Evolutionary conservation across 805 yeast genomes (phyloP), one percentile per base, ranked within the genome.

Genomic region (Hemisphaericaspora nanyangensis): DNA sequence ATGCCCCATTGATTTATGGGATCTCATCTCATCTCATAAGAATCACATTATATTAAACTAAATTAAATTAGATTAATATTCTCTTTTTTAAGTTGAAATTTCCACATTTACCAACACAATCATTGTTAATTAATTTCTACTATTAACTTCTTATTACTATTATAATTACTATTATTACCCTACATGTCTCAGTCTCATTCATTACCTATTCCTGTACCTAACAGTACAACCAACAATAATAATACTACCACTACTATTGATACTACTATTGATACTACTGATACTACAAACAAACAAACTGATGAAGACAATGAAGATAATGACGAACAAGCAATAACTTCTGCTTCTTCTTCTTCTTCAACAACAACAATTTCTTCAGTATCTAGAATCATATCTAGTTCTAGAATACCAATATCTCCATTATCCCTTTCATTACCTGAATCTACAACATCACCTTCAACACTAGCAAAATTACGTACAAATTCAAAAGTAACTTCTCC

Each of bases 371-470:
- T 13, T 15, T 10, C 31, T 28, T 6, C 31, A 7, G 31, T 6
- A 7, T 11, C 31, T 13, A 28, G 10, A 28, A 11, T 7, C 6
- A 11, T 11, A 28, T 6, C 31, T 7, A 11, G 31, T 7, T 12
- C 17, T 35, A 34, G 26, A 15, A 61, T 58, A 30, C 66, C 68
- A 1, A 59, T 63, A 58, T 60, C 67, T 2, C 68, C 68, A 11
- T 48, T 63, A 29, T 52, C 58, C 19, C 44, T 63, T 36, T 19
- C 44, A 35, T 22, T 40, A 34, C 20, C 34, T 45, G 34, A 29
- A n/a, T 4, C 13, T 7, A 17, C 5, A 5, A 12, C 31, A 11
- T 13, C 29, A 30, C 51, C 57, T 26, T 45, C 61, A 38, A 15
- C 45, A 33, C 13, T 39, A 32, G 27, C 30, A 45, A 29, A 19